These are phyloP conservation scores for Neopestalotiopsis clavispora DNA, from an alignment of 2,329 filamentous ascomycete species.

Conservation along the genomic window DNA sequence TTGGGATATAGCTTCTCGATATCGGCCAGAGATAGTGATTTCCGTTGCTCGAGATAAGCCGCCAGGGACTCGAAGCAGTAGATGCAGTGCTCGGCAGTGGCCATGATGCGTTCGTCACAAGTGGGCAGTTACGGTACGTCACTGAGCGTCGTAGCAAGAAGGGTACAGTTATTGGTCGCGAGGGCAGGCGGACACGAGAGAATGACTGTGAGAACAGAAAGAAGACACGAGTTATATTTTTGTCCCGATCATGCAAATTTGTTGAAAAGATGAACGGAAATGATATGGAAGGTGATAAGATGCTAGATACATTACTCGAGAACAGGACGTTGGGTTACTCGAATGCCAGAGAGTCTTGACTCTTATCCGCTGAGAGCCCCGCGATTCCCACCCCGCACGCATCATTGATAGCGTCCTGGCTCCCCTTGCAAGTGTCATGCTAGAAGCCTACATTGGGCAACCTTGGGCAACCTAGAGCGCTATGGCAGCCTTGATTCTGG, in stretches of 20 bases:
- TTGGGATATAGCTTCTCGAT: slow-evolving; percentile 70
- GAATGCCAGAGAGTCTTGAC: not conserved
- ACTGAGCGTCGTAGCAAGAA: not conserved
- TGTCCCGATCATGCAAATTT: not conserved
- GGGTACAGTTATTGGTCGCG: not conserved
- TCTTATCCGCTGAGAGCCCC: slow-evolving; percentile 3
- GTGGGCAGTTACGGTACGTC: not conserved
- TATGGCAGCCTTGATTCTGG: slow-evolving; percentile 6
- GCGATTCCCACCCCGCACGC: slow-evolving; percentile 1
- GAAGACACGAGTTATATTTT: not conserved
- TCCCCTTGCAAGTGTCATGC: slow-evolving; percentile 1
- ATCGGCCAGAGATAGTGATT: slow-evolving; percentile 68
- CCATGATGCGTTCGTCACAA: slow-evolving; percentile 61
- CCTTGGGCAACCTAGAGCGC: not conserved
- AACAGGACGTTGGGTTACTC: not conserved
- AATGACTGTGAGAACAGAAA: not conserved
- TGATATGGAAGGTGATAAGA: not conserved
- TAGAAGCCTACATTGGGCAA: not conserved
- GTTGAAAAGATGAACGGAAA: not conserved
- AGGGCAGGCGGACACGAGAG: not conserved
- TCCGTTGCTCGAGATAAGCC: slow-evolving; percentile 73
- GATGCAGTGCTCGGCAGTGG: slow-evolving; percentile 82
- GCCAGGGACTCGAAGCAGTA: slow-evolving; percentile 90
- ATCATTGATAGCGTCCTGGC: not conserved
- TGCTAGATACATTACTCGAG: not conserved